Evolutionary conservation across 2,329 filamentous ascomycete species (phyloP), one percentile per base, ranked within the genome.

Genomic region (Colletotrichum sp.): DNA sequence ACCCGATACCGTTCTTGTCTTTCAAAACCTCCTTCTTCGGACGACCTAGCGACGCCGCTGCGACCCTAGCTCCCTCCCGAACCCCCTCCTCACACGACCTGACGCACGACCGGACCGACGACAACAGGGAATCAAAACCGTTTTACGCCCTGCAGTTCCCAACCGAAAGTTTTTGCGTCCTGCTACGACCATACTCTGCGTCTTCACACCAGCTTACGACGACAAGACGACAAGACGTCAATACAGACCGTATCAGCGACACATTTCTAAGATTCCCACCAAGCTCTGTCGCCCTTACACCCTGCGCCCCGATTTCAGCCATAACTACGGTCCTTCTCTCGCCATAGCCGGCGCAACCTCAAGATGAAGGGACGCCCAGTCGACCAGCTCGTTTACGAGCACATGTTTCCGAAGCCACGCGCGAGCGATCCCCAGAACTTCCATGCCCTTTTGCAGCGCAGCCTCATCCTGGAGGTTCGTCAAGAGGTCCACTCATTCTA

Each of bases 401-500:
- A 88, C 81, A 93, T 96, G 86, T 95, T 94, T 81, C 93, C 93
- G 24, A 91, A 91, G 71, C 92, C 93, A 16, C 91, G 92, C 77
- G 84, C 90, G 16, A 91, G 88, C 74, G 94, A 96, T 80, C 94
- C 94, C 13, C 90, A 91, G 71, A 93, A 91, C 80, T 96, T 96
- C 85, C 89, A 92, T 71, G 89, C 89, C 56, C 90, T 96, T 58
- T 89, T 96, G 62, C 91, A 93, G 79, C 91, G 93, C 75, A 90
- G 92, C 83, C 90, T 96, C 65, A 93, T 96, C 66, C 91, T 91
- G 78, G 94, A 96, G 86, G 94, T 96, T 73, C 93, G 94, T 73
- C 92, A 94, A 81, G 94, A 96, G 83, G 95, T 94, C 2, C 91
- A 93, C 78, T 91, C 92, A 67, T 96, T 95, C 85, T 96, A 95